phyloP scores from a whole-genome alignment of 352 stramenopile species.

The Pythium brassicae region DNA sequence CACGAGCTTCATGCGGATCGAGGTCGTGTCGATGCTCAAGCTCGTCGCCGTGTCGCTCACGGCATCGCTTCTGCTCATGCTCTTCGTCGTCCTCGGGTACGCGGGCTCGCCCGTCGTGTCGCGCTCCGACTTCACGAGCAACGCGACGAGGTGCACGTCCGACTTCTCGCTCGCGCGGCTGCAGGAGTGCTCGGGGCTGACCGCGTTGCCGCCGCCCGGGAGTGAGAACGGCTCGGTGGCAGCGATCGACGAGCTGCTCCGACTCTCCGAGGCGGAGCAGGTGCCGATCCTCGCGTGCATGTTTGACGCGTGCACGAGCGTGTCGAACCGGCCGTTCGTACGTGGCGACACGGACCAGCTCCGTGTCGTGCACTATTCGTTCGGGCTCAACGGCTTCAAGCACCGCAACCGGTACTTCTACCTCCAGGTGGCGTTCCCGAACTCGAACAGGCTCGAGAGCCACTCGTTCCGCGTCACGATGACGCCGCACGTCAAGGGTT shows the following conservation, averaged over 20 bases:
- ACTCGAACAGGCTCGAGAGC: conserved; percentile 21
- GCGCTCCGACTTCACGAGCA: conserved; percentile 47
- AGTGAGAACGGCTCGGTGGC: conserved; percentile 21
- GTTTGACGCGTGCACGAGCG: conserved; percentile 42
- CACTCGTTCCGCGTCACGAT: conserved; percentile 49
- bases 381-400: conserved; percentile 44
- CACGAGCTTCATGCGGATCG: conserved; percentile 60
- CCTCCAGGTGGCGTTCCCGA: conserved; percentile 44
- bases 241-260: conserved; percentile 39
- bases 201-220: neutral
- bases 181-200: conserved; percentile 23
- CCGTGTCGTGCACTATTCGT: conserved; percentile 46
- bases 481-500: conserved; percentile 44
- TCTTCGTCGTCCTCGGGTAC: conserved; percentile 51
- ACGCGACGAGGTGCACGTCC: conserved; percentile 40
- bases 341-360: conserved; percentile 24
- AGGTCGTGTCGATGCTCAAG: conserved; percentile 61
- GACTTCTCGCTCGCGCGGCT: conserved; percentile 41
- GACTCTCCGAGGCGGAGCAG: conserved; percentile 24
- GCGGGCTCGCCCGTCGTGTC: conserved; percentile 29
- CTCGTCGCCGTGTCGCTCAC: conserved; percentile 22
- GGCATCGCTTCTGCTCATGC: conserved; percentile 24
- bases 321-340: conserved; percentile 33
- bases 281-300: conserved; percentile 37
- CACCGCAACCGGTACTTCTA: conserved; percentile 67